A percentile compares a stretch with the other conserved stretches of the same genome.
These are phyloP conservation scores for Fusarium sp. DNA, from an alignment of 2,329 filamentous ascomycete species.

Conservation along the genomic window DNA sequence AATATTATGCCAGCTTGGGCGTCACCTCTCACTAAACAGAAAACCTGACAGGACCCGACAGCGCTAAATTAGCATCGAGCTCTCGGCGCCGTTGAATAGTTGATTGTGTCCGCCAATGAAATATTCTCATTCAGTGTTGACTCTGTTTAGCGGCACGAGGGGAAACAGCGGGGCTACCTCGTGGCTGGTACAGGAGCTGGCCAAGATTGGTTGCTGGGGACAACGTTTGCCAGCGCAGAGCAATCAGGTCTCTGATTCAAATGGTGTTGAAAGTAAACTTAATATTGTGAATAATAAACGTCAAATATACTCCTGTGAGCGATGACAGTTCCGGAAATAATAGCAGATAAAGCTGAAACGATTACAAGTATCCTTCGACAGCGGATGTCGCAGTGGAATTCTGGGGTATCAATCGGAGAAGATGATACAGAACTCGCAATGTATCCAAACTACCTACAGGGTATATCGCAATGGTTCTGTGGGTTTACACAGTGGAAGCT, in stretches of 20 bases:
- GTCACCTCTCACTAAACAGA: conserved; percentile 31
- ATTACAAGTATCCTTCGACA: background rate
- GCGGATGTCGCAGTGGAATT: background rate
- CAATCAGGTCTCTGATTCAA: background rate
- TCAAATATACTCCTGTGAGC: background rate
- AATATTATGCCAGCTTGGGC: conserved; percentile 23
- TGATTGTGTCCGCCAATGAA: background rate
- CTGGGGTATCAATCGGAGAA: background rate
- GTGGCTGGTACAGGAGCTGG: conserved; percentile 5
- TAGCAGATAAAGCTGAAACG: background rate
- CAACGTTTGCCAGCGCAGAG: conserved; percentile 18
- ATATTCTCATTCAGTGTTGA: background rate
- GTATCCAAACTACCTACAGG: background rate
- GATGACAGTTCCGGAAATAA: fast-evolving
- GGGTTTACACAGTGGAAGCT: background rate
- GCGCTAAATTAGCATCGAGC: conserved; percentile 15
- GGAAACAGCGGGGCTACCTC: conserved; percentile 32
- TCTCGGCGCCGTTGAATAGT: conserved; percentile 1
- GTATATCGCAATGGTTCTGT: background rate
- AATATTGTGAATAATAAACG: background rate
- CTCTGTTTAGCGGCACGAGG: conserved; percentile 23
- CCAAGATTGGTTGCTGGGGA: conserved; percentile 31
- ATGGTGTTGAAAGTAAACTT: background rate
- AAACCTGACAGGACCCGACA: conserved; percentile 24
- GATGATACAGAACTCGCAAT: conserved; percentile 1